Conservation (phyloP, 306 rosid species). For the Trifolium subterraneum region DNA sequence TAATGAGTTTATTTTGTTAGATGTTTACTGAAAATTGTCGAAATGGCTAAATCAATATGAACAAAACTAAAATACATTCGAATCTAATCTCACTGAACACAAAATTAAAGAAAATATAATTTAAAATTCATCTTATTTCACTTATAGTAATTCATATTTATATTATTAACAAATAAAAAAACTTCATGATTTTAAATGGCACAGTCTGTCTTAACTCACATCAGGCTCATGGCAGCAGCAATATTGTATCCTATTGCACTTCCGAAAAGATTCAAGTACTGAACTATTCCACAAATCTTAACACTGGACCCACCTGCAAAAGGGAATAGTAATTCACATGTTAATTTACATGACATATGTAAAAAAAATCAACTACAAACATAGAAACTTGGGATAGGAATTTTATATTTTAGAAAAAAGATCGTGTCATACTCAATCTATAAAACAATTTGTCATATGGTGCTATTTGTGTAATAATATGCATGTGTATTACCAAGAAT, state of each 20-base stretch:
- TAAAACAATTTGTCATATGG: slow-evolving; percentile 10
- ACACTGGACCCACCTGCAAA: slow-evolving; percentile 56
- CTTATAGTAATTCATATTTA: slow-evolving; percentile 1
- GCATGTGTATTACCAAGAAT: slow-evolving; percentile 49
- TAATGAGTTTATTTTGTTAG: slow-evolving; percentile 5
- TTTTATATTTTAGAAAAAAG: not conserved
- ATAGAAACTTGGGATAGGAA: slow-evolving; percentile 16
- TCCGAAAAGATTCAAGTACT: slow-evolving; percentile 58
- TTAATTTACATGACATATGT: not conserved
- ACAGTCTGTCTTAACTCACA: slow-evolving; percentile 49
- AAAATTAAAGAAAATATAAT: slow-evolving; percentile 1
- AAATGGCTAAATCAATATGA: slow-evolving; percentile 12
- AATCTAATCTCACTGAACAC: not conserved
- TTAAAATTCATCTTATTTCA: not conserved
- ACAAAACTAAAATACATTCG: not conserved
- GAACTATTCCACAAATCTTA: slow-evolving; percentile 54
- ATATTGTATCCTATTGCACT: slow-evolving; percentile 65
- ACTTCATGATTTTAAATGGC: slow-evolving; percentile 1
- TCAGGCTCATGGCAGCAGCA: slow-evolving; percentile 65
- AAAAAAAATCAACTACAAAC: not conserved
- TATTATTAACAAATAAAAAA: slow-evolving; percentile 15
- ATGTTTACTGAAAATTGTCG: slow-evolving; percentile 11
- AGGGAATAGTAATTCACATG: not conserved
- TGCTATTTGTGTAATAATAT: not conserved
- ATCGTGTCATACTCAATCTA: not conserved